Base-by-base conservation (phyloP, 345 rosid genomes). In the Aquilaria malaccensis region DNA sequence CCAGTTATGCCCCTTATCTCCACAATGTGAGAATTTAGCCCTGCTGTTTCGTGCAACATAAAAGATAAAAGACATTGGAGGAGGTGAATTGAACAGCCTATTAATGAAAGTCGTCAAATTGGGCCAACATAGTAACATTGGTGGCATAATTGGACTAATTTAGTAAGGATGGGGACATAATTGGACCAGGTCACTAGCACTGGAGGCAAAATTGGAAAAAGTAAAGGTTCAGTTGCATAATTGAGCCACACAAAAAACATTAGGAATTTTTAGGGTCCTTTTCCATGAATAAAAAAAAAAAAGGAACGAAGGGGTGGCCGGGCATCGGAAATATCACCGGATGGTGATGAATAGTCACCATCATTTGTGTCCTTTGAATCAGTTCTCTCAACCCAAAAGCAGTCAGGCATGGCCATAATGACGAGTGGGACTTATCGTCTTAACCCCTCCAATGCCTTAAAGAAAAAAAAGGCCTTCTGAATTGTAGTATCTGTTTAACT, bases 351-450 rank as follows among this genome's bases (percentile, higher is more conserved):
- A 74, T 83, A 50, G 92, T 86, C 88, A 46, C 78, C 50, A 14
- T 83, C 91, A 58, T 11, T 29, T 47, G 63, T 53, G 86, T 83
- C 83, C 86, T 86, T 80, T 71, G 84, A 82, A 80, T 86, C 83
- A 72, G 84, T 78, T 81, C 80, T 65, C 68, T 63, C 53, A 56
- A 59, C 2, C 69, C 72, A 74, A 77, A 83, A 72, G 81, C 79
- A 83, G 83, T 76, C 85, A 81, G 82, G 67, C 73, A 81, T 67
- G 70, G 89, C 75, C 76, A 75, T 85, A 69, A 83, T 83, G 79
- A 72, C 68, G 98, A 92, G 82, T 76, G 85, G 71, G 98, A 92
- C 96, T 54, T 77, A 56, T 85, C 95, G 68, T 65, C 59, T 67
- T 72, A 61, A 72, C 73, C 69, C 46, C 48, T 63, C 50, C 66